A percentile compares a stretch with the other conserved stretches of the same genome.
Evolutionary conservation across 768 basidiomycete species (phyloP).

Genomic region (Vararia minispora): DNA sequence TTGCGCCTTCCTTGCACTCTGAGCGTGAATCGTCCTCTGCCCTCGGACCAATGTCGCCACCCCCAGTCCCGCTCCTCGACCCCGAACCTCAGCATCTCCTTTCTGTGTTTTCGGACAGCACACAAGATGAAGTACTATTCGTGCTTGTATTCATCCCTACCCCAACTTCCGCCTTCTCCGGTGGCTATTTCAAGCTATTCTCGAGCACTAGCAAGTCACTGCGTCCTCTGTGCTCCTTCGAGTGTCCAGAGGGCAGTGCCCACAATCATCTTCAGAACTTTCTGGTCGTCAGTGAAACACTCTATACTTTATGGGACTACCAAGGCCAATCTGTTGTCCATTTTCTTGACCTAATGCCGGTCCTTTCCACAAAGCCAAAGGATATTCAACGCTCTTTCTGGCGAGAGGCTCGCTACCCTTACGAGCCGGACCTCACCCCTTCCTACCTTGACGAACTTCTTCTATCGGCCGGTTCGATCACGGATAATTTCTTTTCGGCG

Average conservation of each 20-base stretch:
- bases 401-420: conserved; percentile 48
- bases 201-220: conserved; percentile 46
- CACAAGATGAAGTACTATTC: conserved; percentile 42
- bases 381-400: conserved; percentile 29
- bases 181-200: conserved; percentile 72
- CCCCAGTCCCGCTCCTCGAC: conserved; percentile 41
- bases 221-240: conserved; percentile 43
- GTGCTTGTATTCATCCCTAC: conserved; percentile 68
- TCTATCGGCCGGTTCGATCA: conserved; percentile 55
- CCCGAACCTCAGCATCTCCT: conserved; percentile 54
- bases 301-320: conserved; percentile 73
- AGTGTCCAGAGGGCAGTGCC: conserved; percentile 47
- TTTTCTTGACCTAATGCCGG: conserved; percentile 35
- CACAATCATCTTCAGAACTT: conserved; percentile 76
- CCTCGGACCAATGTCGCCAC: too few relatives aligned
- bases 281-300: conserved; percentile 34
- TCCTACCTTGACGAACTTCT: conserved; percentile 84
- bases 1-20: conserved; percentile 29
- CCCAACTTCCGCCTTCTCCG: conserved; percentile 47
- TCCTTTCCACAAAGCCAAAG: conserved; percentile 21
- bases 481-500: conserved; percentile 71
- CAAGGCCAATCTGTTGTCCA: conserved; percentile 69
- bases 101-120: conserved; percentile 41
- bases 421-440: conserved; percentile 68
- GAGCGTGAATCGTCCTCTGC: conserved; percentile 22